Evolutionary conservation across 495 filamentous ascomycete genomes (phyloP), one percentile per base, ranked within the genome.

Genomic region (Podospora pseudoanserina): DNA sequence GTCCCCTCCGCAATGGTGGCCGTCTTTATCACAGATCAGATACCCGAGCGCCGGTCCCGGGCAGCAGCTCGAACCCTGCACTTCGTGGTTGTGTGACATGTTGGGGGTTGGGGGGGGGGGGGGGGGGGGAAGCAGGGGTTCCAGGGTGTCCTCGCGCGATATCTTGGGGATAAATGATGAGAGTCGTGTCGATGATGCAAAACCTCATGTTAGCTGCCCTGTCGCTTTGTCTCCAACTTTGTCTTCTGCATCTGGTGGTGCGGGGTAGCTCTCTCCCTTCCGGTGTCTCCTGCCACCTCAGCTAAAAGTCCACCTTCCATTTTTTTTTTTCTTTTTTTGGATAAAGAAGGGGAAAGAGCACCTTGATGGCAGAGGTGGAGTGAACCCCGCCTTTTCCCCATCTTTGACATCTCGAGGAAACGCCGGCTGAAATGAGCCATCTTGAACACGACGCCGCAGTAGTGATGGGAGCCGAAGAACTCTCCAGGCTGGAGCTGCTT

Each of bases 401-500:
- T 49, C 39, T 16, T 4, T 49, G 39, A 18, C 39, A 23, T 23
- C 23, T 23, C 23, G 23, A 23, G 23, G 15, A 3, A 49, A 49
- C 2, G 39, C 2, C 39, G 9, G 15, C 39, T 16, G 39, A 49
- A 11, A 5, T 13, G 9, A 13, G 9, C 39, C 7, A 49, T 4
- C 4, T 7, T 18, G 39, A 11, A 5, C 39, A 49, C 39, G 13
- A 3, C 13, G 15, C 39, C 39, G 9, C 15, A 2, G 13, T 16
- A 0, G 9, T 16, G 39, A 49, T 3, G 13, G 15, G 13, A 49
- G 39, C 39, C 39, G 13, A 18, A 49, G 39, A 16, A 18, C 5
- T 11, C 39, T 49, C 39, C 39, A 49, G 39, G 2, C 39, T 49
- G 39, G 39, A 49, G 30, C 70, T 78, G 32, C 82, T 92, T 1